These are phyloP conservation scores for Aspergillus fructus DNA, from an alignment of 2,329 filamentous ascomycete species.

Conservation along the genomic window DNA sequence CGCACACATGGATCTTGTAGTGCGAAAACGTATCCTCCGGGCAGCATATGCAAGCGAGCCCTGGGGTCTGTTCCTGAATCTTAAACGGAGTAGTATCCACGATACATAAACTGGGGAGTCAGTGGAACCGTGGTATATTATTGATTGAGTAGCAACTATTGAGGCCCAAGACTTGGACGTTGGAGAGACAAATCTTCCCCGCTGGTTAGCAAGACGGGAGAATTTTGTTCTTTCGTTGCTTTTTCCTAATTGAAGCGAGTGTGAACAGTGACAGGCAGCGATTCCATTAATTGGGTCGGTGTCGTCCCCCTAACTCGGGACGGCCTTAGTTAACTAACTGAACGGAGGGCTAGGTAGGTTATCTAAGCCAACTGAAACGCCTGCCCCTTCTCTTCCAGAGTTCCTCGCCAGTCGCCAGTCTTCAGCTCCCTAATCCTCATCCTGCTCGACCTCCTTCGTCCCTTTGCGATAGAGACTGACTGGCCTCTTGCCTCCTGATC, in stretches of 20 bases:
- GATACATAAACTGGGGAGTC: not conserved
- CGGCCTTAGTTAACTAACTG: too few species aligned
- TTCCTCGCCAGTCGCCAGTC: constrained; percentile 13
- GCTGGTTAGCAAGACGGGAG: too few species aligned
- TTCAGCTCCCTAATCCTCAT: constrained; percentile 6
- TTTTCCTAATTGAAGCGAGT: too few species aligned
- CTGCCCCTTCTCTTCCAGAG: constrained; percentile 6
- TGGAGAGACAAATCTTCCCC: not conserved
- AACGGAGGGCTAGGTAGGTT: too few species aligned
- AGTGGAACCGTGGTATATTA: not conserved
- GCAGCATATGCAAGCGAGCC: not conserved
- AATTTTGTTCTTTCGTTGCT: not conserved
- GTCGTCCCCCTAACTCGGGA: too few species aligned
- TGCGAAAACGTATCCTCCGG: not conserved
- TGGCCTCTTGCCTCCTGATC: constrained; percentile 8
- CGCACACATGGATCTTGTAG: not conserved
- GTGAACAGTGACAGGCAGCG: too few species aligned
- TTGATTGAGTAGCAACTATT: not conserved
- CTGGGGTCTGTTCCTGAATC: not conserved
- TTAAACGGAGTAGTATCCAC: not conserved
- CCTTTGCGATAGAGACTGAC: constrained; percentile 7
- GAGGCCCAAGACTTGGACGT: not conserved
- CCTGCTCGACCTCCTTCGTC: not conserved
- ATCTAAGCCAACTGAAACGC: not conserved
- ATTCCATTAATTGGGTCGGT: too few species aligned